phyloP scores from a whole-genome alignment of 345 rosid species.

The Populus pruinosa region DNA sequence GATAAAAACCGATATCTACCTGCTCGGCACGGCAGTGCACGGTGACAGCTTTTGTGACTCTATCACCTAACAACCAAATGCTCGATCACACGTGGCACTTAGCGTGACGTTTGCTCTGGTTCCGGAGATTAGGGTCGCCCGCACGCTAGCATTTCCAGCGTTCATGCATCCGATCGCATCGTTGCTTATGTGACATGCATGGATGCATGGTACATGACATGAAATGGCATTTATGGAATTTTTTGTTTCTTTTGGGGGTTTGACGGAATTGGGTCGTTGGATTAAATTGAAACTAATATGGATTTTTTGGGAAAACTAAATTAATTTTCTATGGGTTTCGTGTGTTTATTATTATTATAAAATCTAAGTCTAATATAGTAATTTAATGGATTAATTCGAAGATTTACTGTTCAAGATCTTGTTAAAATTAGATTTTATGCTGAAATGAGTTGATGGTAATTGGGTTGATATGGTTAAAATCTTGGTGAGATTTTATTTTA shows the following conservation, averaged over 20 bases:
- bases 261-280: background rate
- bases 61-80: background rate
- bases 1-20: background rate
- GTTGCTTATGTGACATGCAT: background rate
- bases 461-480: too few species aligned
- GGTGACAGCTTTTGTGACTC: slow-evolving; percentile 5
- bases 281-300: too few species aligned
- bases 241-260: too few species aligned
- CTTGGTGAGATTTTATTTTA: too few species aligned
- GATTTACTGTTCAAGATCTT: accelerated
- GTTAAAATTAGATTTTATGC: too few species aligned
- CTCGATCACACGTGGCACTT: slow-evolving; percentile 6
- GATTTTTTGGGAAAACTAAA: background rate
- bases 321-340: too few species aligned
- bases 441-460: accelerated
- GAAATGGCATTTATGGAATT: background rate
- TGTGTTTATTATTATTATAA: too few species aligned
- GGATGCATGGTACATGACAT: background rate
- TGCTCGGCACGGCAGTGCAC: slow-evolving; percentile 15
- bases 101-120: background rate
- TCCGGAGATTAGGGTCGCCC: background rate
- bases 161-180: background rate
- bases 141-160: background rate
- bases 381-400: accelerated
- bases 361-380: too few species aligned